Base-by-base conservation (phyloP, 2,329 filamentous ascomycete genomes). In the Colletotrichum horii region DNA sequence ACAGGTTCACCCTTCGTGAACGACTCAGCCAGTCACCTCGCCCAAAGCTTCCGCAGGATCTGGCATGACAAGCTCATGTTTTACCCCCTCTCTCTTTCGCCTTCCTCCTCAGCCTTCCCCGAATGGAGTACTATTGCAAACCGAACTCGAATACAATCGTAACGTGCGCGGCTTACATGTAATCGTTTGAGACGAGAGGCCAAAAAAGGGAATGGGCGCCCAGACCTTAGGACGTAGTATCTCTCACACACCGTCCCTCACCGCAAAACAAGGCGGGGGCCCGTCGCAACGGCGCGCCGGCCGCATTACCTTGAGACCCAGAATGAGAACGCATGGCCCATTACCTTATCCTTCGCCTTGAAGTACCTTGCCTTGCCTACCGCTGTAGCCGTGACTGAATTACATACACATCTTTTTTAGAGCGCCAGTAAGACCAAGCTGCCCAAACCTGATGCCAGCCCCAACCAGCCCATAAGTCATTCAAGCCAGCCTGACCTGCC, bases 241-340 rank as follows among this genome's bases (percentile, higher is more conserved):
- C 70, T 55, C 36, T 28, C 24, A 70, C 65, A 68, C 38, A 15
- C 43, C 56, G 70, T 73, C 66, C 70, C 65, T 73, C 66, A 73
- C 66, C 71, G 38, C 66, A 70, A 64, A 70, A 58, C 66, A 64
- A 34, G 56, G 55, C 22, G 56, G 71, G 30, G 30, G 58, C 6
- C 28, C 30, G 28, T 69, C 38, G 38, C 55, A 70, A 38, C 30
- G 30, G 32, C 28, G 56, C 36, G 43, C n/a, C 43, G 43, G 19
- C 43, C 43, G n/a, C 43, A 52, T 22, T 48, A 65, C 32, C 26
- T 56, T 30, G 19, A 58, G 24, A 38, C 32, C 61, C 69, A 71
- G 48, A 52, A 22, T 14, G 43, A 48, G 60, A 71, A 71, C 24
- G 48, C 32, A 32, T 61, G 58, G 58, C 28, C 28, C 30, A 61